phyloP scores from a whole-genome alignment of 179 eudicot species.

The Spergularia azorica region DNA sequence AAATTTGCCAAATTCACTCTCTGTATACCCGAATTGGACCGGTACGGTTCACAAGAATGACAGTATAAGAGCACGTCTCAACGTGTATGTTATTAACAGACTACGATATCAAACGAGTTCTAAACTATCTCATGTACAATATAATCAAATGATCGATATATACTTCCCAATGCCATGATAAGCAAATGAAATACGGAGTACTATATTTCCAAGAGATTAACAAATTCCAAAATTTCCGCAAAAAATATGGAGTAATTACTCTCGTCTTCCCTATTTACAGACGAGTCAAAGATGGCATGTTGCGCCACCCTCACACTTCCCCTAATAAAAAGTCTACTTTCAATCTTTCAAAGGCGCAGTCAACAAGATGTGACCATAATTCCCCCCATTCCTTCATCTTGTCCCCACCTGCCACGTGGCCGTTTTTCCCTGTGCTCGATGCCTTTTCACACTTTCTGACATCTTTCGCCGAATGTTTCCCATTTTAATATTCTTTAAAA shows the following conservation, averaged over 20 bases:
- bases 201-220: neutral
- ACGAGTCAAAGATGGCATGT: slow-evolving; percentile 1
- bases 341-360: neutral
- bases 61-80: too few species aligned
- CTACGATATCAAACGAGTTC: too few species aligned
- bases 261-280: neutral
- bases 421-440: neutral
- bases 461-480: slow-evolving; percentile 30
- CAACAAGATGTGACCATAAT: neutral
- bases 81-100: too few species aligned
- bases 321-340: neutral
- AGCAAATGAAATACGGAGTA: neutral
- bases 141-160: too few species aligned
- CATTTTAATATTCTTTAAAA: neutral
- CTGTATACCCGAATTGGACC: too few species aligned
- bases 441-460: slow-evolving; percentile 18
- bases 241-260: too few species aligned
- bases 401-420: slow-evolving; percentile 7
- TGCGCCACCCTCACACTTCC: neutral
- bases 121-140: too few species aligned
- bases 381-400: too few species aligned
- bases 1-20: too few species aligned
- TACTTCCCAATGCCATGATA: too few species aligned
- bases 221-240: neutral
- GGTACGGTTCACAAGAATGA: too few species aligned